Evolutionary conservation across 2,329 filamentous ascomycete genomes (phyloP).

Genomic region (Periconia sp.): DNA sequence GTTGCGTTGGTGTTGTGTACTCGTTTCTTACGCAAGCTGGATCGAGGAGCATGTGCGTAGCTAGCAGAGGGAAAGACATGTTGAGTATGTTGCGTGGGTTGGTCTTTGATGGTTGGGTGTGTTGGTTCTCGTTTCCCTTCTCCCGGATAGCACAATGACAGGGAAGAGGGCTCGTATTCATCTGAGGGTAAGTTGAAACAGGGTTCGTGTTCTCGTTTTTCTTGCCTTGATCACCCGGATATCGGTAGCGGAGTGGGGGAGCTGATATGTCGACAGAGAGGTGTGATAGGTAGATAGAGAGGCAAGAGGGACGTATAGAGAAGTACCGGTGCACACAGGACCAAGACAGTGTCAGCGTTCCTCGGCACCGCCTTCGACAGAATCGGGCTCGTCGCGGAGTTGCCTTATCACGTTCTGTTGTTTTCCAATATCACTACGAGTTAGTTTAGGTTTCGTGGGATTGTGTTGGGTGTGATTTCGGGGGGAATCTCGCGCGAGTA

Average conservation of each 20-base stretch:
- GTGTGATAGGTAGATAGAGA: background rate
- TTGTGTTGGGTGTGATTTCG: background rate
- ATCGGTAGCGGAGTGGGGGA: background rate
- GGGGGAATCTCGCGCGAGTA: constrained; percentile 10
- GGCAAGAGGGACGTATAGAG: background rate
- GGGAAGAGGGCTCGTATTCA: too few species aligned
- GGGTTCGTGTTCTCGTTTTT: background rate
- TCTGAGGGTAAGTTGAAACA: too few species aligned
- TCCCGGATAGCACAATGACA: too few species aligned
- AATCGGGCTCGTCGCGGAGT: constrained; percentile 44
- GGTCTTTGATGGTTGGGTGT: too few species aligned
- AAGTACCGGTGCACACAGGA: too few species aligned
- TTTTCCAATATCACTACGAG: background rate
- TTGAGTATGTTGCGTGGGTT: too few species aligned
- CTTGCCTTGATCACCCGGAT: background rate
- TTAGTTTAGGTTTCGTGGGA: constrained; percentile 60
- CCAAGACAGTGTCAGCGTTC: constrained; percentile 16
- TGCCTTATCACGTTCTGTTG: constrained; percentile 51
- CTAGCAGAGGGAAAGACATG: too few species aligned
- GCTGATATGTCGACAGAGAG: background rate
- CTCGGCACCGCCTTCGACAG: constrained; percentile 30
- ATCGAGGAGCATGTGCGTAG: too few species aligned
- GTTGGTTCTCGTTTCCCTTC: too few species aligned
- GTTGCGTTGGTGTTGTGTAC: too few species aligned
- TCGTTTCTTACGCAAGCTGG: too few species aligned